Evolutionary conservation across 768 basidiomycete genomes (phyloP).

Genomic region (Mycena olivaceomarginata): DNA sequence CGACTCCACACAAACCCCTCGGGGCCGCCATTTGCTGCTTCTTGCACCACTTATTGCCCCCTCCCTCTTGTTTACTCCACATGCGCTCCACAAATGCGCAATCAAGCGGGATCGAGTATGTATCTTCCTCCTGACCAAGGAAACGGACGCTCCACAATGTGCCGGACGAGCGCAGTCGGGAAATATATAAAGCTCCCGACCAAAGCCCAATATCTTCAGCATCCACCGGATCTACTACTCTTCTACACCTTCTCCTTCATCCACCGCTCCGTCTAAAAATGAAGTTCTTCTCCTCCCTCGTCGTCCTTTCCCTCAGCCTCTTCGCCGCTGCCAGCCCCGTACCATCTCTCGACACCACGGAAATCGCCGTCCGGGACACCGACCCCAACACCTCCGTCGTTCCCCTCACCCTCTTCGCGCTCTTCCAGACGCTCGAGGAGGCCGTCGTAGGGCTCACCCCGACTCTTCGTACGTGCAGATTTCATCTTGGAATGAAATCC

Average conservation of each 20-base stretch:
- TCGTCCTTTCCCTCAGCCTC: conserved; percentile 16
- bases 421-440: conserved; percentile 25
- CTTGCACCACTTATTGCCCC: not conserved
- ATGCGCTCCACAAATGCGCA: not conserved
- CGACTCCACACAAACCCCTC: not conserved
- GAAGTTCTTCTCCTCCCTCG: conserved; percentile 17
- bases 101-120: too few relatives aligned
- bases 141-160: not conserved
- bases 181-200: conserved; percentile 2
- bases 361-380: too few relatives aligned
- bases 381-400: too few relatives aligned
- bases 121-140: not conserved
- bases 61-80: not conserved
- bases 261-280: not conserved
- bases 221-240: not conserved
- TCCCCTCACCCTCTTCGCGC: not conserved
- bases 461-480: not conserved
- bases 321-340: conserved; percentile 19
- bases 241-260: not conserved
- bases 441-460: not conserved
- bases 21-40: too few relatives aligned
- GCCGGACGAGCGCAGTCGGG: not conserved
- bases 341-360: not conserved
- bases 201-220: not conserved
- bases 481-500: not conserved